Percentiles rank a stretch among this genome's conserved stretches.
These are phyloP conservation scores for Plantago elongata DNA, from an alignment of 257 asterid genomes.

Conservation along the genomic window DNA sequence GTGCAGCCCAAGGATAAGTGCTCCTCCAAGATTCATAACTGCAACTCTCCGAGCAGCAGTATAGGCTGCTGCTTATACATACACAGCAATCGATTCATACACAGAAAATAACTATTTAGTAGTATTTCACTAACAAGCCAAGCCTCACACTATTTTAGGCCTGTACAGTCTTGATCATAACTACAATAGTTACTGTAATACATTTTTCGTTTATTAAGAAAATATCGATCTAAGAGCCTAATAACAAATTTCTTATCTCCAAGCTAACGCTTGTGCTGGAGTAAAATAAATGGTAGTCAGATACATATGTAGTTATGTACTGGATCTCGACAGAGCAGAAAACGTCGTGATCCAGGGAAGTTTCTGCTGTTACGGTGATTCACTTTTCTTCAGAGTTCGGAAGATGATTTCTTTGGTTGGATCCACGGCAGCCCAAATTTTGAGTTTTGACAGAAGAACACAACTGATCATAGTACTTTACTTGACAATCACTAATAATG, in stretches of 20 bases:
- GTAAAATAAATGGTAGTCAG: not conserved
- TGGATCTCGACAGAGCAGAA: slow-evolving; percentile 6
- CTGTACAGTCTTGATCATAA: not conserved
- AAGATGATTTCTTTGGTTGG: not conserved
- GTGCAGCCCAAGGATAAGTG: too few species aligned
- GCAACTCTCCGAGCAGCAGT: too few species aligned
- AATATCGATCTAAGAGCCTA: not conserved
- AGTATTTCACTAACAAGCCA: not conserved
- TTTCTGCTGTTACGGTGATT: not conserved
- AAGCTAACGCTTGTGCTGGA: not conserved
- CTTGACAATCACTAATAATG: too few species aligned
- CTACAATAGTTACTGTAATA: not conserved
- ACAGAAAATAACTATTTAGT: too few species aligned
- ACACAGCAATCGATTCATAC: too few species aligned
- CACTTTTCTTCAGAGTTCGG: not conserved
- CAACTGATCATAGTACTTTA: too few species aligned
- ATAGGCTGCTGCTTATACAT: too few species aligned
- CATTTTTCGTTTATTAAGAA: not conserved
- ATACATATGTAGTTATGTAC: not conserved
- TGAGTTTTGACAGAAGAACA: too few species aligned
- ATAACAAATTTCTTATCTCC: not conserved
- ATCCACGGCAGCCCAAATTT: not conserved
- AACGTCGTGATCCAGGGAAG: not conserved
- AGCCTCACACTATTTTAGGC: slow-evolving; percentile 1
- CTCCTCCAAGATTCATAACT: too few species aligned